Conservation (phyloP, 2,329 filamentous ascomycete genomes). For the Diaporthe helianthi region DNA sequence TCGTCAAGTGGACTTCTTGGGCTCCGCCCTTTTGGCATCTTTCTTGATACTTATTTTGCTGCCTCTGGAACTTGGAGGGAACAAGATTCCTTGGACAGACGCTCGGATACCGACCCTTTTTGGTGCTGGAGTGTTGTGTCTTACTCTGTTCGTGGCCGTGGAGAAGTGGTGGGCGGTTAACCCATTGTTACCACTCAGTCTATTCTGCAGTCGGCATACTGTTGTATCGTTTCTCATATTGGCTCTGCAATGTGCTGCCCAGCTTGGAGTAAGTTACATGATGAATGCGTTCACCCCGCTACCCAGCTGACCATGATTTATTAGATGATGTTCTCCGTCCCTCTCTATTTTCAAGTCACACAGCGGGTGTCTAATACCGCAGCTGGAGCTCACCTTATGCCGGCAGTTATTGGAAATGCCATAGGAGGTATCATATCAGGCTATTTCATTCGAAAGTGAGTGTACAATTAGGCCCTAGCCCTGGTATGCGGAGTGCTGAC, state of each 20-base stretch:
- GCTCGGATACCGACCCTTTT: conserved; percentile 45
- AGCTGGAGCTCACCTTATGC: conserved; percentile 68
- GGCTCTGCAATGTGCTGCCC: conserved; percentile 61
- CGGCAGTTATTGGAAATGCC: conserved; percentile 72
- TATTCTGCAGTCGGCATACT: conserved; percentile 60
- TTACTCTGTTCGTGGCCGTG: conserved; percentile 44
- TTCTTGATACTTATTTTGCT: conserved; percentile 47
- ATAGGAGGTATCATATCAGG: conserved; percentile 68
- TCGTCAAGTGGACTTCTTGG: conserved; percentile 64
- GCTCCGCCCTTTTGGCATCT: conserved; percentile 53
- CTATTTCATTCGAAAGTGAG: conserved; percentile 56
- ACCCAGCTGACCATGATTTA: conserved; percentile 35
- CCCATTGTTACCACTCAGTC: conserved; percentile 64
- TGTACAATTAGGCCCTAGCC: background rate
- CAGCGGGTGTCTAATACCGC: conserved; percentile 61
- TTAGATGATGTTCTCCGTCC: conserved; percentile 68
- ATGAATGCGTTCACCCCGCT: conserved; percentile 19
- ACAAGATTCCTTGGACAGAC: conserved; percentile 48
- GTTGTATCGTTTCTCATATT: conserved; percentile 60
- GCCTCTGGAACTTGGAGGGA: conserved; percentile 50
- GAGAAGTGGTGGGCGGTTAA: conserved; percentile 54
- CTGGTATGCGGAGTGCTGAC: background rate
- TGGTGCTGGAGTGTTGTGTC: conserved; percentile 39
- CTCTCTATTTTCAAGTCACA: conserved; percentile 74
- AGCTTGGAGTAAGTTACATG: conserved; percentile 56